Evolutionary conservation across 257 asterid genomes (phyloP).

Genomic region (Penstemon eatonii): DNA sequence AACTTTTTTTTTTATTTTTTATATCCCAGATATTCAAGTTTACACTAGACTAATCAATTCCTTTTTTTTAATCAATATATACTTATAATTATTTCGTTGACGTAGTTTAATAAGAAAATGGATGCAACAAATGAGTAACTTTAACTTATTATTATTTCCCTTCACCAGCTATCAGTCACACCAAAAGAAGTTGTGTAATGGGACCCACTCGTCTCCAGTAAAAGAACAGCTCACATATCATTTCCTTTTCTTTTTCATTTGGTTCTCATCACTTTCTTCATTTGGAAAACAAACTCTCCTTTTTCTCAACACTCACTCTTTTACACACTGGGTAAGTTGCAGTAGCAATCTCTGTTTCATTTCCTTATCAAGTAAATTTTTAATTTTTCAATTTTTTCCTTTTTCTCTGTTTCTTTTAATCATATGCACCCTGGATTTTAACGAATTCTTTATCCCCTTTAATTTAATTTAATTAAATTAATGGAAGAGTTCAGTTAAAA

Average conservation of each 20-base stretch:
- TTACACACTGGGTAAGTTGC: conserved; percentile 14
- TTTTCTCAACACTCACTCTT: neutral
- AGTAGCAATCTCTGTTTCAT: neutral
- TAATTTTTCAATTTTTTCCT: no score
- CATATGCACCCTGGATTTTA: conserved; percentile 2
- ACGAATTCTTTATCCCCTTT: conserved; percentile 9
- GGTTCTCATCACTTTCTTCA: conserved; percentile 41
- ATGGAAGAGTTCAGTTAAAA: neutral
- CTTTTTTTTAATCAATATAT: no score
- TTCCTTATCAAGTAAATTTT: no score
- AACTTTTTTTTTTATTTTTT: no score
- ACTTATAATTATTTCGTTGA: no score
- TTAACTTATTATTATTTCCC: no score
- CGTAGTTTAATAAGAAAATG: no score
- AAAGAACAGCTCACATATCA: conserved; percentile 8
- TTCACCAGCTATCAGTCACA: no score
- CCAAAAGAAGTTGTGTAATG: no score
- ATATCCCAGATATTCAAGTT: no score
- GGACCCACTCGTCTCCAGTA: neutral
- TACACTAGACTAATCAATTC: no score
- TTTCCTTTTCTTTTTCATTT: neutral
- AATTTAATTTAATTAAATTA: neutral
- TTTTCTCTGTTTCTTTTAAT: neutral
- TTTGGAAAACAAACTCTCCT: conserved; percentile 36
- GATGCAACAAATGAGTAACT: no score